A percentile compares a stretch with the other conserved stretches of the same genome.
phyloP scores from a whole-genome alignment of 2,329 filamentous ascomycete genomes.

The Lithohypha guttulata region DNA sequence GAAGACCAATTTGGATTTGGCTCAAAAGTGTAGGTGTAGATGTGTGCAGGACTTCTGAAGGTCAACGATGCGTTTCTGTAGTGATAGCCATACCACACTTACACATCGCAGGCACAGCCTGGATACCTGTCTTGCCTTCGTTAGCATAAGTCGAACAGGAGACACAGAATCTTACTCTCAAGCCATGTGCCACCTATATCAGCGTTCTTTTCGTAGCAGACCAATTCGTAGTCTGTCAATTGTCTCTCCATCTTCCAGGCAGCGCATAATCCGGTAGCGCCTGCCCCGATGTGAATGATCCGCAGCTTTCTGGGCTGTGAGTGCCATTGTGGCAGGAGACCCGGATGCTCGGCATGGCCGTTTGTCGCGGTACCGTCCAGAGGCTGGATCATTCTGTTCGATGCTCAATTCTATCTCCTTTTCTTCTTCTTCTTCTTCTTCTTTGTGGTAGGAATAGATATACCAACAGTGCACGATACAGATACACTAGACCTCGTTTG shows the following conservation, averaged over 20 bases:
- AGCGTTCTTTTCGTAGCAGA: slow-evolving; percentile 24
- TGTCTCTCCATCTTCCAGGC: slow-evolving; percentile 40
- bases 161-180: slow-evolving; percentile 17
- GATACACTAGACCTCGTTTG: no score
- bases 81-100: no score
- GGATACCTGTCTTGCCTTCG: not conserved
- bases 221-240: slow-evolving; percentile 19
- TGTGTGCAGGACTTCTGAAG: slow-evolving; percentile 13
- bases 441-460: no score
- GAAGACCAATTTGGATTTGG: slow-evolving; percentile 19
- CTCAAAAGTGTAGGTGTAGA: slow-evolving; percentile 25
- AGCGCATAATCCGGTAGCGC: slow-evolving; percentile 50
- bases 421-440: no score
- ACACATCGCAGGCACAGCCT: slow-evolving; percentile 26
- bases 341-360: no score
- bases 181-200: slow-evolving; percentile 28
- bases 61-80: not conserved
- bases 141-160: no score
- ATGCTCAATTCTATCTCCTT: no score
- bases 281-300: slow-evolving; percentile 39
- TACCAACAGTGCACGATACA: no score
- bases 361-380: no score
- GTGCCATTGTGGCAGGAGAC: no score
- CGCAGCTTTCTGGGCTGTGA: no score
- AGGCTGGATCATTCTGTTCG: no score